Base-by-base conservation (phyloP, 257 asterid genomes). In the Rauvolfia tetraphylla region DNA sequence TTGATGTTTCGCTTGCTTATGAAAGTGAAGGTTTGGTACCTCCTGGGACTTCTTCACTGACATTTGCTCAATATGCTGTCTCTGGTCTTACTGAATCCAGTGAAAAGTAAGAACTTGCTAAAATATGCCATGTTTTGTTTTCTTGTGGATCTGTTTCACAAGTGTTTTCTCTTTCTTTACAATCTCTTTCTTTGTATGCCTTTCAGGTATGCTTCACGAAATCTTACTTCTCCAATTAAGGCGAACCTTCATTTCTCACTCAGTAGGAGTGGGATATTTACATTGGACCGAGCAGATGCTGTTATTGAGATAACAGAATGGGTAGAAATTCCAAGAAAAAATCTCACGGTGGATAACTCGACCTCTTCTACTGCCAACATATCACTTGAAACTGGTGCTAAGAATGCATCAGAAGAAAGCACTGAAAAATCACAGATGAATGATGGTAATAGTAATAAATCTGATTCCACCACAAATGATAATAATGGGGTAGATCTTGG, bases 211-310 rank as follows among this genome's bases (percentile, higher is more conserved):
- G 88, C 94, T 18, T 88, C 93, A 65, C 86, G 95, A 76, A 95
- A 95, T 84, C 91, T 95, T 68, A 93, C 99, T 71, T 88, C 97
- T 77, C 98, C 99, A 70, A 84, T 93, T 73, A 95, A 95, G 89
- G 96, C 98, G 81, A 93, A 84, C 81, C 86, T 95, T 75, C 99
- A 95, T 88, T 95, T 93, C 84, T 89, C 96, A 74, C 97, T 93
- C 78, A 90, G 97, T 86, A 91, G 97, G 89, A 95, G 98, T 85
- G 98, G 99, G 68, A 79, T 87, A 73, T 86, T 95, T 78, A 78
- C 88, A 38, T 88, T 95, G 86, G 99, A 95, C 74, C 90, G 98
- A 49, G 97, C 96, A 56, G 97, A 95, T 84, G 97, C 98, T 75
- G 91, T 91, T 58, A 67, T 95, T 66, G 99, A 95, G 83, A 91